These are phyloP conservation scores for Cryptococcus neoformans DNA, from an alignment of 1,284 basidiomycete genomes.

Conservation along the genomic window DNA sequence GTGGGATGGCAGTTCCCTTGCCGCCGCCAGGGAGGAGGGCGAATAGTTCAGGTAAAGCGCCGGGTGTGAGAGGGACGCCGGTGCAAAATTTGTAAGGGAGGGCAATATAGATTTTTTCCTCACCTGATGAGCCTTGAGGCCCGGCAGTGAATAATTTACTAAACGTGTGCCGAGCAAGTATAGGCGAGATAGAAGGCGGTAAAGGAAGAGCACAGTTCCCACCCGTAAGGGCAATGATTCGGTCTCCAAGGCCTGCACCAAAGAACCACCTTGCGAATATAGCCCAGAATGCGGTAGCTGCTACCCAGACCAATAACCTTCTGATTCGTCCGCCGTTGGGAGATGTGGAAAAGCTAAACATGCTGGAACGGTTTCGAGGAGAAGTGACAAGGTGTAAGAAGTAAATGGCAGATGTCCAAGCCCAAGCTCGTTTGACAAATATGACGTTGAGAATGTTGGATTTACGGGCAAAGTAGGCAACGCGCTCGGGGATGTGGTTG, in stretches of 20 bases:
- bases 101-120: conserved; percentile 20
- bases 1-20: conserved; percentile 3
- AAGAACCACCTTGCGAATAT: conserved; percentile 88
- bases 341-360: not conserved
- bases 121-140: not conserved
- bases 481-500: conserved; percentile 40
- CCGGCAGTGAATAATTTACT: conserved; percentile 11
- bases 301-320: conserved; percentile 59
- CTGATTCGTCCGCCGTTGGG: conserved; percentile 43
- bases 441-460: conserved; percentile 74
- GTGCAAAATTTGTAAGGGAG: conserved; percentile 56
- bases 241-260: conserved; percentile 75
- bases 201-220: conserved; percentile 72
- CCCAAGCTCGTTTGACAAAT: conserved; percentile 92
- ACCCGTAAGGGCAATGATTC: conserved; percentile 70
- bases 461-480: conserved; percentile 75
- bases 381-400: conserved; percentile 48
- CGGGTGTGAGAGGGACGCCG: conserved; percentile 56
- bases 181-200: conserved; percentile 45
- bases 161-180: conserved; percentile 5
- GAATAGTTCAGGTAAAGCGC: conserved; percentile 66
- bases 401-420: conserved; percentile 75
- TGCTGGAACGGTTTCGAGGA: conserved; percentile 2
- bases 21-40: conserved; percentile 24
- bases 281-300: conserved; percentile 68